Base-by-base conservation (phyloP, 108 stramenopile genomes). In the Cyclotella cryptica region DNA sequence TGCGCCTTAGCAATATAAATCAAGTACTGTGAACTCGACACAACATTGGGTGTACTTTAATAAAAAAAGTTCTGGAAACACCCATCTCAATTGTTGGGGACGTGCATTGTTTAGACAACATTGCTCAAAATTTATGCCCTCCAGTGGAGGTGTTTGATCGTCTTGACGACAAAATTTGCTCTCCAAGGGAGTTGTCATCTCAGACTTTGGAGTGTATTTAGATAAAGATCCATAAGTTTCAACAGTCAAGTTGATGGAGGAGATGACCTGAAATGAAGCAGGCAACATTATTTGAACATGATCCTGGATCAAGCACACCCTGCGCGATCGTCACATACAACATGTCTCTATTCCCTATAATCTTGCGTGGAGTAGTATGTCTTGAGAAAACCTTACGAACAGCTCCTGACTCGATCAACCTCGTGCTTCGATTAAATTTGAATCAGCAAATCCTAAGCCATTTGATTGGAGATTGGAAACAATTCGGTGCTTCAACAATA, bases 321-420 rank as follows among this genome's bases (percentile, higher is more conserved):
- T 6, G 4, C 35, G 2, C 35, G 6, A 57, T 24, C 3, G 3
- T 1, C 3, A 57, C 55, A 24, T 21, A 57, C 55, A 7, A 57
- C 55, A 57, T 57, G 24, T 24, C 3, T 26, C 55, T n/a, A 24
- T 24, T 57, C n/a, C 55, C 55, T 24, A 57, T 24, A 26, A 57
- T 7, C 21, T 57, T 57, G n/a, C 61, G 29, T 21, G 61, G 61
- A 42, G 61, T 62, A 4, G 61, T 62, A 40, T 62, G 61, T 18
- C 61, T 39, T 1, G 14, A 35, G 18, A 62, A 29, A 1, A 39
- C 61, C 39, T 18, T 62, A 8, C 61, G 30, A 40, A 62, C 35
- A 35, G 61, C 61, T 18, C 61, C 61, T 6, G 61, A 62, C 5
- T 62, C 61, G 35, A 62, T 62, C n/a, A 62, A 35, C 13, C 61